Base-by-base conservation (phyloP, 495 filamentous ascomycete species). In the Apodospora peruviana region DNA sequence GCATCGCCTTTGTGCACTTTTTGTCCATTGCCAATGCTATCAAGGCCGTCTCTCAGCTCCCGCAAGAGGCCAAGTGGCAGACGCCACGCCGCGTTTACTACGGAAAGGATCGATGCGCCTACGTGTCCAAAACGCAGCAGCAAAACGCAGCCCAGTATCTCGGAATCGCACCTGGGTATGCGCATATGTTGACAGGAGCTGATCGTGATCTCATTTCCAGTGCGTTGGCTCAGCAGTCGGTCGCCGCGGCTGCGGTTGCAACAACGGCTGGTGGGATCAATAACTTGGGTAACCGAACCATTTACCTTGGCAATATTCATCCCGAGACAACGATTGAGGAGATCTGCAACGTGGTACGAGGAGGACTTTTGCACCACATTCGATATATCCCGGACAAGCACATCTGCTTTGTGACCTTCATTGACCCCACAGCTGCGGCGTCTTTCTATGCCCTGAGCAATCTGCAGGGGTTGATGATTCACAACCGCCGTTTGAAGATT, bases 321-420 rank as follows among this genome's bases (percentile, higher is more conserved):
- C 93, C 93, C 0, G 93, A 98, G 69, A 98, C 93, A 1, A 97
- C 93, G 2, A 91, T 96, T 56, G 93, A 97, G 69, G 93, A 96
- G 66, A 96, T 96, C 65, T 96, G 91, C 74, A 96, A 96, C 59
- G 91, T 96, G 40, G 91, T 96, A 22, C 83, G 91, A 42, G 91
- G 91, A 37, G 91, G 91, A 52, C 74, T 96, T 50, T 74, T 98
- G 60, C 93, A 98, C 65, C 93, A 98, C 66, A 93, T 98, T 68
- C 89, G 93, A 45, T 98, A 96, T 70, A 98, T 98, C 57, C 94
- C 93, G 21, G 93, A 98, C 73, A 98, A 98, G 78, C 93, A 98
- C 69, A 98, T 97, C 58, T 98, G 93, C 75, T 98, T 98, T 57
- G 93, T 98, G 34, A 98, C 93, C 2, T 98, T 98, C 72, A 97